Evolutionary conservation across 352 stramenopile species (phyloP).

Genomic region (Pythium periplocum): DNA sequence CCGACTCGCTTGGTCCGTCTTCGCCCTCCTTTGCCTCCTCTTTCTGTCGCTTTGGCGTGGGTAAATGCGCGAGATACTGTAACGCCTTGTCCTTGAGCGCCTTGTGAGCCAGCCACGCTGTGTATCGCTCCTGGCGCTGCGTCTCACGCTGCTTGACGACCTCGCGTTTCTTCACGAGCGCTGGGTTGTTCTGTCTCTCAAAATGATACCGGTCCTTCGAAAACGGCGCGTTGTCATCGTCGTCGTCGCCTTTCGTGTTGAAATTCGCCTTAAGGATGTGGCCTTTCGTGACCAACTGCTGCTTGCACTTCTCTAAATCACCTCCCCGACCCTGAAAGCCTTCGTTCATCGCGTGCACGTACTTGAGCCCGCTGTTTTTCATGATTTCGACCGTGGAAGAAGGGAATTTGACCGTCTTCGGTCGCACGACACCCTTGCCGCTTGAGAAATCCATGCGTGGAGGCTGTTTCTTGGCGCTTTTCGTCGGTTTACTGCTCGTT

Average conservation of each 20-base stretch:
- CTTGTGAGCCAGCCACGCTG: conserved; percentile 74
- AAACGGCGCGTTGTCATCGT: conserved; percentile 44
- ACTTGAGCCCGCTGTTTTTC: conserved; percentile 69
- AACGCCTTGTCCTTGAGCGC: conserved; percentile 70
- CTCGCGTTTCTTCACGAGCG: conserved; percentile 45
- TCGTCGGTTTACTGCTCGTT: not conserved
- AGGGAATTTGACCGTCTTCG: conserved; percentile 45
- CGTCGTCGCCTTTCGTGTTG: conserved; percentile 24
- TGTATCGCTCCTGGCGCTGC: conserved; percentile 71
- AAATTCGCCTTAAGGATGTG: conserved; percentile 80
- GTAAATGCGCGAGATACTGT: conserved; percentile 66
- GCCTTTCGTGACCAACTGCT: conserved; percentile 70
- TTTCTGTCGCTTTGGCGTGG: conserved; percentile 25
- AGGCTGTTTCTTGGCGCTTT: conserved; percentile 18
- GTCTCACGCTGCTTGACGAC: conserved; percentile 33
- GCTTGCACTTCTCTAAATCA: conserved; percentile 76
- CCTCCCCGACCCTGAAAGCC: conserved; percentile 77
- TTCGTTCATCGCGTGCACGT: conserved; percentile 83
- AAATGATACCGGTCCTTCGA: conserved; percentile 72
- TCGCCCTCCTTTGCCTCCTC: conserved; percentile 19
- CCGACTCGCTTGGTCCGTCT: conserved; percentile 27
- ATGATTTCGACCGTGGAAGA: conserved; percentile 77
- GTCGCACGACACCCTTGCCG: conserved; percentile 54
- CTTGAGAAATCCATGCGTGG: conserved; percentile 75
- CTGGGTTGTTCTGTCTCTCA: conserved; percentile 59